Evolutionary conservation across 208 protist genomes (phyloP), one percentile per base, ranked within the genome.

Genomic region (Herpetomonas samuelpessoai): DNA sequence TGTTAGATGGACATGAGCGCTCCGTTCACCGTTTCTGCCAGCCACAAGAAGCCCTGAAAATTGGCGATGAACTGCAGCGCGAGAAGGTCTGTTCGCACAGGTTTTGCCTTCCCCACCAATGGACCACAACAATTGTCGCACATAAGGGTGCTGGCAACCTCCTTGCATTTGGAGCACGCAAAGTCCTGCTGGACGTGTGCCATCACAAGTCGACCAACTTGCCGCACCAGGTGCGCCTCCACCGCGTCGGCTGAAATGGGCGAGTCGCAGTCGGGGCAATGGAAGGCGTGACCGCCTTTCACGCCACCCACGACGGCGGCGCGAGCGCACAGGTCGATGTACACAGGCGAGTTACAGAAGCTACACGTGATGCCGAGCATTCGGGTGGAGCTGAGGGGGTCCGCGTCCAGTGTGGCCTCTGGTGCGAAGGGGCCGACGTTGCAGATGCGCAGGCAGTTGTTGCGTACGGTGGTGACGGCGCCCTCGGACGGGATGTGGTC

Each of bases 401-500:
- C 79, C 2, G 55, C 27, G 0, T 46, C 48, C 16, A 76, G 65
- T 55, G 81, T 71, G 16, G 85, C 86, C 9, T 81, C 60, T 16
- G 81, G 73, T 21, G 91, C 85, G 64, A 96, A 96, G 21, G 91
- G 91, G 66, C 87, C 91, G 30, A 96, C 70, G 35, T 81, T 81
- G 65, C 86, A 92, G 0, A 96, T 68, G 6, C 91, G 86, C 64
- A 96, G 68, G 74, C 85, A 92, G 59, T 96, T 96, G 69, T 93
- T 96, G 46, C 78, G 72, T 24, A 92, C 66, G 52, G 81, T 87
- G 38, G 73, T 63, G 14, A 94, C 81, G 10, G 76, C 76, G 0
- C 74, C 86, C 22, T 83, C 72, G 61, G 72, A 86, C 1, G 83
- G 86, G 45, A 94, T 75, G 18, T 88, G 65, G 47, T 92, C 83